phyloP scores from a whole-genome alignment of 148 eudicot genomes.

The Suaeda aralocaspica region DNA sequence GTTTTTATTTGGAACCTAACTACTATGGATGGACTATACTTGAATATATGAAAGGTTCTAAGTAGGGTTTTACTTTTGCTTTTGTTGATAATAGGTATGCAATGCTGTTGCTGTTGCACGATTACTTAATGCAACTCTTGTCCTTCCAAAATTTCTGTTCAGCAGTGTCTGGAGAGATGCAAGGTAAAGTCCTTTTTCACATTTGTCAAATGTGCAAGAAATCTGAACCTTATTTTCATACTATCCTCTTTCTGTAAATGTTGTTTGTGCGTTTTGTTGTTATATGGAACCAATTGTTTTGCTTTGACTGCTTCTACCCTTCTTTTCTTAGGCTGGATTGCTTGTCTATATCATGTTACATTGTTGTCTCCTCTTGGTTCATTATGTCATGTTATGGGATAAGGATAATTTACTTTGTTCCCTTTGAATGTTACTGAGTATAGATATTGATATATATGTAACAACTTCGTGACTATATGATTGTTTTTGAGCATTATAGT shows the following conservation, averaged over 20 bases:
- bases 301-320: background rate
- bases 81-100: slow-evolving; percentile 62
- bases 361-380: background rate
- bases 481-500: slow-evolving; percentile 23
- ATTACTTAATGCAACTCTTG: slow-evolving; percentile 94
- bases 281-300: background rate
- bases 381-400: background rate
- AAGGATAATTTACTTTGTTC: background rate
- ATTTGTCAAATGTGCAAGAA: background rate
- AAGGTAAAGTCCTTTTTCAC: slow-evolving; percentile 47
- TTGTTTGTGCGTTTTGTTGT: background rate
- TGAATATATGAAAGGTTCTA: background rate
- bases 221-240: background rate
- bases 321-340: background rate
- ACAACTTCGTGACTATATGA: slow-evolving; percentile 13
- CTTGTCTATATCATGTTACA: background rate
- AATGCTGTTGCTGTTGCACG: slow-evolving; percentile 95
- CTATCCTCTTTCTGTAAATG: background rate
- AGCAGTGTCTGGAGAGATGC: slow-evolving; percentile 95
- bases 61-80: slow-evolving; percentile 9
- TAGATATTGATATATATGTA: background rate
- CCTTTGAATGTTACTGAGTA: background rate
- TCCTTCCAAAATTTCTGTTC: slow-evolving; percentile 87
- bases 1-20: background rate
- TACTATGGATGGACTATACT: slow-evolving; percentile 1